These are phyloP conservation scores for Aphanoascus verrucosus DNA, from an alignment of 2,329 filamentous ascomycete species.

Conservation along the genomic window DNA sequence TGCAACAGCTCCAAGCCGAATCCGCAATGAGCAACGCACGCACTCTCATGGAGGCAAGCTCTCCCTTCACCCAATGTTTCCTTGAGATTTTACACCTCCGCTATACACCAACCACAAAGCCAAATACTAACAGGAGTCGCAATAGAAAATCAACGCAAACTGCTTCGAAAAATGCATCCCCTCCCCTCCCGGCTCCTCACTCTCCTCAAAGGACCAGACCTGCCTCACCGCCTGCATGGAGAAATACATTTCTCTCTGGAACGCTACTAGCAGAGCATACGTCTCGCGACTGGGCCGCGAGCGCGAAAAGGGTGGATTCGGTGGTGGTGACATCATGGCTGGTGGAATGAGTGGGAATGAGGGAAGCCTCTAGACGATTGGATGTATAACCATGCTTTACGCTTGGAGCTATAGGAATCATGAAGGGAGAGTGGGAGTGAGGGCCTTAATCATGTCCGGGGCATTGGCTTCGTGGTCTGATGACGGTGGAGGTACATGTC, in stretches of 20 bases:
- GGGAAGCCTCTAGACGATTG: background rate
- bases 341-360: background rate
- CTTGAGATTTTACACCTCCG: background rate
- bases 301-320: conserved; percentile 16
- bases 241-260: conserved; percentile 75
- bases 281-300: conserved; percentile 47
- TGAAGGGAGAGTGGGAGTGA: too few species aligned
- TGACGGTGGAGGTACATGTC: too few species aligned
- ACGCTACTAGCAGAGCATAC: conserved; percentile 59
- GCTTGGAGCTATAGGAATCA: too few species aligned
- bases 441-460: too few species aligned
- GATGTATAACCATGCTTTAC: background rate
- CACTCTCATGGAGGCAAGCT: conserved; percentile 51
- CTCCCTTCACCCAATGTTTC: conserved; percentile 23
- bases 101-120: background rate
- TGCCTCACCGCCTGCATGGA: conserved; percentile 72
- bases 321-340: background rate
- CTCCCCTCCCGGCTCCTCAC: conserved; percentile 51
- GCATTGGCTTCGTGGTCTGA: too few species aligned
- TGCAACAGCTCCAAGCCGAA: conserved; percentile 54
- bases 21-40: conserved; percentile 58
- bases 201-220: conserved; percentile 57
- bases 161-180: conserved; percentile 71
- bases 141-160: conserved; percentile 66
- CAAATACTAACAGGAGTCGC: background rate